phyloP scores from a whole-genome alignment of 1,284 basidiomycete species.

The Rhodotorula sp. region DNA sequence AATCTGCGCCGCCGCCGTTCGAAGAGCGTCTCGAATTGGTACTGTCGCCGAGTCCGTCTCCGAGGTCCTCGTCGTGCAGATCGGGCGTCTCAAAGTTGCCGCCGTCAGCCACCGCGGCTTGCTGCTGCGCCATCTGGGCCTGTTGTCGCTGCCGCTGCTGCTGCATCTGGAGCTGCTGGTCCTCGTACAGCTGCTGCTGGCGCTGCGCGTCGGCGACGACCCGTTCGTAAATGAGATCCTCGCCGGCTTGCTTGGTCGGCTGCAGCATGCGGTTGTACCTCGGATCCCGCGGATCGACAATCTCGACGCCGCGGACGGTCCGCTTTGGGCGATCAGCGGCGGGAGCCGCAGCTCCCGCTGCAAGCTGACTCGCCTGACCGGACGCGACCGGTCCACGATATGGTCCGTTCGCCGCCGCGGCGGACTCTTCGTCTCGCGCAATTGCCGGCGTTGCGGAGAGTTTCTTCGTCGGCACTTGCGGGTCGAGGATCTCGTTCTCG shows the following conservation, averaged over 20 bases:
- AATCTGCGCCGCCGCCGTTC: neutral
- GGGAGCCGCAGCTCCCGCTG: neutral
- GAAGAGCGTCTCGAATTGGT: slow-evolving; percentile 5
- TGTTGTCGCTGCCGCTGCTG: neutral
- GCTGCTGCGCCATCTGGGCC: neutral
- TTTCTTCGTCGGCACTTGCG: slow-evolving; percentile 51
- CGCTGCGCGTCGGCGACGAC: slow-evolving; percentile 12
- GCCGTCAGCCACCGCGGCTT: neutral
- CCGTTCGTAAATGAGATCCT: slow-evolving; percentile 27
- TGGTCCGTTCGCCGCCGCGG: neutral
- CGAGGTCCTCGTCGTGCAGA: slow-evolving; percentile 20
- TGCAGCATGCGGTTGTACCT: slow-evolving; percentile 37
- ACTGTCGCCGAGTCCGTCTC: slow-evolving; percentile 20
- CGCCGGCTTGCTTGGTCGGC: slow-evolving; percentile 30
- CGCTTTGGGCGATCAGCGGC: slow-evolving; percentile 2
- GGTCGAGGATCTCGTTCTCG: slow-evolving; percentile 22
- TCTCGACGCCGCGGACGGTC: slow-evolving; percentile 35
- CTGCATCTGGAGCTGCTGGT: neutral
- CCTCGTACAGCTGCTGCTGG: slow-evolving; percentile 5
- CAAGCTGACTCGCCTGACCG: neutral
- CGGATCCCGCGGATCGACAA: slow-evolving; percentile 39
- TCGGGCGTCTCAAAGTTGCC: slow-evolving; percentile 9
- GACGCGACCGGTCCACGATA: neutral
- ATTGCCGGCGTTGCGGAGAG: slow-evolving; percentile 74
- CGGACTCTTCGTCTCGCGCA: slow-evolving; percentile 52